Evolutionary conservation across 2,329 filamentous ascomycete species (phyloP), one percentile per base, ranked within the genome.

Genomic region (Colletotrichum sojae): DNA sequence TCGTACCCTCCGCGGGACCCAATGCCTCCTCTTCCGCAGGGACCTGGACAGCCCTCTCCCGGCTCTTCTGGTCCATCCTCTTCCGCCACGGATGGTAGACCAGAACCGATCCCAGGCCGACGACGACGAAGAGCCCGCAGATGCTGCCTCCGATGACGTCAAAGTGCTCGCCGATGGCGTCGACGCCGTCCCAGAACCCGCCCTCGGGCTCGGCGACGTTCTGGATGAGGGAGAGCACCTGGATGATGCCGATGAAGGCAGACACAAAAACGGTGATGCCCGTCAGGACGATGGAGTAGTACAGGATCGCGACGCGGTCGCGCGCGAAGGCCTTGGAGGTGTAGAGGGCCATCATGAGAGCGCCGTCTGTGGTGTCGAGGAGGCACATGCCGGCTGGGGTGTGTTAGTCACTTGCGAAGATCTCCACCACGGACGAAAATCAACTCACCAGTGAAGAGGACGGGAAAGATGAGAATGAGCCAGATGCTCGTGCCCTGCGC

Each of bases 301-400:
- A 98, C 1, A 97, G 83, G 54, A 98, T 95, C 0, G 95, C 94
- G n/a, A 98, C 89, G 1, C 88, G 88, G 75, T 98, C 95, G 66
- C 92, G 86, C 0, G 93, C 90, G 54, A 97, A 91, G 36, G 92
- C 85, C 70, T 89, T 93, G 46, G 91, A 92, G 0, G 95, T 94
- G 80, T 99, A 98, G 1, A 98, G 85, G 0, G 92, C 91, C 89
- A 97, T 95, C 95, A 98, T 98, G 20, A 98, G 85, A 1, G 95
- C 95, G 25, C 95, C 95, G 75, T 98, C 96, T 0, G 91, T 92
- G 0, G 95, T 98, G 80, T 98, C 96, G 6, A 98, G 84, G 22
- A 98, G 86, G 78, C 95, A 98, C 96, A 99, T 98, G 67, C 94
- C 96, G 1, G 92, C 94, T 91, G 56, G 2, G 1, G 6, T 2